phyloP scores from a whole-genome alignment of 2,329 filamentous ascomycete species.

The Fusarium haematococcum region DNA sequence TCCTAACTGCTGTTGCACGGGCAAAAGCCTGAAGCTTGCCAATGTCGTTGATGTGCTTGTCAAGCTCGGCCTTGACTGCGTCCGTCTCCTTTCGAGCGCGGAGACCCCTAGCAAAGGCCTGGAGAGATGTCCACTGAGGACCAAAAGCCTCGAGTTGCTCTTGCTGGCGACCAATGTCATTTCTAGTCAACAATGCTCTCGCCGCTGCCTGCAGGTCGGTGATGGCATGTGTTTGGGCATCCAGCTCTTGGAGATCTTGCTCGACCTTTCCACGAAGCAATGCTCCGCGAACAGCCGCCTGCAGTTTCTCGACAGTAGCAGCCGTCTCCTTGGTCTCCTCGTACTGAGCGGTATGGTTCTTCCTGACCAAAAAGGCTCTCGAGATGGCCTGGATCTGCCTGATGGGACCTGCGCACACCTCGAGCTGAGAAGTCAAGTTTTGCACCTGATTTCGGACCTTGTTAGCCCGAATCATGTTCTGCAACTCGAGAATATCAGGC shows the following conservation, averaged over 20 bases:
- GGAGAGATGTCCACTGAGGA: slow-evolving; percentile 61
- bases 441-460: slow-evolving; percentile 71
- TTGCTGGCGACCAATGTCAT: slow-evolving; percentile 62
- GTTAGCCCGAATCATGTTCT: slow-evolving; percentile 81
- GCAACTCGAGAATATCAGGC: slow-evolving; percentile 79
- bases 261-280: slow-evolving; percentile 69
- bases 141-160: slow-evolving; percentile 63
- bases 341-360: slow-evolving; percentile 66
- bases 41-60: slow-evolving; percentile 57
- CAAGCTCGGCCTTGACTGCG: slow-evolving; percentile 61
- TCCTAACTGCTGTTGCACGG: slow-evolving; percentile 67
- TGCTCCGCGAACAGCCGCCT: slow-evolving; percentile 76
- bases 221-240: slow-evolving; percentile 62
- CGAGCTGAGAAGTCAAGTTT: slow-evolving; percentile 68
- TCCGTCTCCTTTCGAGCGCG: slow-evolving; percentile 59
- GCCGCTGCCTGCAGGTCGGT: slow-evolving; percentile 73
- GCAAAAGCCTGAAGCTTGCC: slow-evolving; percentile 63
- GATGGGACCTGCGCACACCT: slow-evolving; percentile 71
- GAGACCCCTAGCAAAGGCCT: slow-evolving; percentile 59
- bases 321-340: slow-evolving; percentile 65
- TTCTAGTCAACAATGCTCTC: slow-evolving; percentile 71
- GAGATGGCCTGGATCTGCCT: slow-evolving; percentile 74
- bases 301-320: slow-evolving; percentile 67
- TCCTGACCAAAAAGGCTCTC: slow-evolving; percentile 74
- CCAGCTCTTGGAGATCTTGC: slow-evolving; percentile 64